Conservation (phyloP, 2,329 filamentous ascomycete species). For the Parastagonospora avenae region DNA sequence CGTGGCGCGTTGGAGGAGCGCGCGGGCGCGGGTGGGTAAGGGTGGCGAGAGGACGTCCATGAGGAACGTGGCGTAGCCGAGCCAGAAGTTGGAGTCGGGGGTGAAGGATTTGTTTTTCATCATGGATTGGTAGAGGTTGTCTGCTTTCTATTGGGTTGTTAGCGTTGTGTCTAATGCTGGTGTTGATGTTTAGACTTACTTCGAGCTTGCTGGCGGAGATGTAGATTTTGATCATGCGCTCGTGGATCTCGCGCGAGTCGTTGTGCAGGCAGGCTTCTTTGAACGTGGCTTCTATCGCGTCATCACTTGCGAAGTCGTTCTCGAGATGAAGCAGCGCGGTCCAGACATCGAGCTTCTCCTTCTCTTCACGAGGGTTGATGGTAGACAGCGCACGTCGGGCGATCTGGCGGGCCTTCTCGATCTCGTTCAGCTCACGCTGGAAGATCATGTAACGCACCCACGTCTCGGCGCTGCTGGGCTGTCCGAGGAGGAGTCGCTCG, state of each 20-base stretch:
- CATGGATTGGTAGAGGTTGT: constrained; percentile 83
- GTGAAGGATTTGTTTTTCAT: constrained; percentile 84
- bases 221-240: constrained; percentile 90
- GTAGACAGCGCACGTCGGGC: constrained; percentile 88
- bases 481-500: constrained; percentile 87
- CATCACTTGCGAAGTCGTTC: constrained; percentile 84
- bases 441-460: constrained; percentile 99
- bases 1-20: constrained; percentile 79
- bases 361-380: constrained; percentile 88
- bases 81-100: constrained; percentile 79
- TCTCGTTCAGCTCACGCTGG: constrained; percentile 89
- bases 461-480: constrained; percentile 88
- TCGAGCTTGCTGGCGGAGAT: constrained; percentile 86
- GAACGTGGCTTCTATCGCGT: constrained; percentile 83
- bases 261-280: constrained; percentile 93
- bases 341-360: constrained; percentile 95
- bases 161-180: constrained; percentile 18
- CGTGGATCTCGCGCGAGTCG: constrained; percentile 85
- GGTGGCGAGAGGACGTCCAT: constrained; percentile 73
- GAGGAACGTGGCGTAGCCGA: constrained; percentile 94
- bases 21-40: constrained; percentile 75
- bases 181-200: constrained; percentile 58
- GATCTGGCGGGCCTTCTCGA: constrained; percentile 84
- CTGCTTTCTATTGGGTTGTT: constrained; percentile 71
- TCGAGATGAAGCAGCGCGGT: constrained; percentile 93